phyloP scores from a whole-genome alignment of 208 protist genomes.

The Kentomonas sorsogonicus region DNA sequence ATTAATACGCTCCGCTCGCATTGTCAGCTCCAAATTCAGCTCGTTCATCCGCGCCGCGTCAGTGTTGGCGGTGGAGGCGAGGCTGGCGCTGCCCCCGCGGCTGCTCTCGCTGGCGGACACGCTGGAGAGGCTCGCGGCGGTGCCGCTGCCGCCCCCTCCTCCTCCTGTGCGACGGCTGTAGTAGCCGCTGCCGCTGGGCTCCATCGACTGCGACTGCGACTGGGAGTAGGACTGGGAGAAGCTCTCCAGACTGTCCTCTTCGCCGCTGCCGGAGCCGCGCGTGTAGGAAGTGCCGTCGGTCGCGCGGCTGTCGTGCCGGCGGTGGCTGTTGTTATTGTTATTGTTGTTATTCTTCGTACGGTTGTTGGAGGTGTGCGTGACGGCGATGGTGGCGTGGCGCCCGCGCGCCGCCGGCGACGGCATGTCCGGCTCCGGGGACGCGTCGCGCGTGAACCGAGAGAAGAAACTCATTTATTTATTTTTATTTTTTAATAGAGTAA shows the following conservation, averaged over 20 bases:
- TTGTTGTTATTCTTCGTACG: background rate
- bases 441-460: background rate
- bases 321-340: no score
- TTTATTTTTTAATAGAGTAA: background rate
- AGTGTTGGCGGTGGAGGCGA: constrained; percentile 1
- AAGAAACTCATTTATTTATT: background rate
- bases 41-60: constrained; percentile 9
- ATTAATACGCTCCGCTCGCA: constrained; percentile 42
- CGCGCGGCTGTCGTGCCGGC: no score
- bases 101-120: constrained; percentile 1
- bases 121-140: background rate
- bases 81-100: background rate
- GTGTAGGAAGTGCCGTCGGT: no score
- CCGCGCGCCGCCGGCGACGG: background rate
- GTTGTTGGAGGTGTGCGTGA: background rate
- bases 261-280: no score
- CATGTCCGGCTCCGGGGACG: background rate
- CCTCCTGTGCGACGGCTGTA: background rate
- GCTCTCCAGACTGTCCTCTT: no score
- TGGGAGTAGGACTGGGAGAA: no score
- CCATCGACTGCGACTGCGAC: no score
- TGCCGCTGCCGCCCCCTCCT: constrained; percentile 7
- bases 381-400: background rate
- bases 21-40: constrained; percentile 29
- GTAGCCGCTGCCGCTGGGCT: background rate